Evolutionary conservation across 2,329 filamentous ascomycete genomes (phyloP).

Genomic region (Ophiosphaerella korrae): DNA sequence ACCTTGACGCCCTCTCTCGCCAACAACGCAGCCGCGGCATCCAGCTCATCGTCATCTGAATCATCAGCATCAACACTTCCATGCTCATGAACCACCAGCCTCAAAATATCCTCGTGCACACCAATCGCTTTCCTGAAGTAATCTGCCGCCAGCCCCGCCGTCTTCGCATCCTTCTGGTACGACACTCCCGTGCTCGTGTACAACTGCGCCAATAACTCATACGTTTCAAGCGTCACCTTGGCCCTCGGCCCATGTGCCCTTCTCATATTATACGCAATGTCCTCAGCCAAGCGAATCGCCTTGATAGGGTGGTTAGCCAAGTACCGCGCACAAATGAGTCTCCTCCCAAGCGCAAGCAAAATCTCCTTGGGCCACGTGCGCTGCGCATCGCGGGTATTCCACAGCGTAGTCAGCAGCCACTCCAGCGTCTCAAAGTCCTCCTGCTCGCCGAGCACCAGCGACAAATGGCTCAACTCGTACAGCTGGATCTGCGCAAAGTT

Average conservation of each 20-base stretch:
- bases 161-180: conserved; percentile 47
- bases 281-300: conserved; percentile 53
- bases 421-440: conserved; percentile 52
- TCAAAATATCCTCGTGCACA: conserved; percentile 41
- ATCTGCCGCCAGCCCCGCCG: conserved; percentile 39
- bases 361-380: conserved; percentile 44
- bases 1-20: conserved; percentile 42
- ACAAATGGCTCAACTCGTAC: conserved; percentile 50
- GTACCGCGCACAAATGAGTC: conserved; percentile 59
- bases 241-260: conserved; percentile 58
- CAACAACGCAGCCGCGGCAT: conserved; percentile 44
- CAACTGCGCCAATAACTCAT: conserved; percentile 56
- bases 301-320: conserved; percentile 52
- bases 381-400: conserved; percentile 43
- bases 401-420: conserved; percentile 46
- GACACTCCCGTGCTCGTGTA: conserved; percentile 52
- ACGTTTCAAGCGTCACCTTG: conserved; percentile 56
- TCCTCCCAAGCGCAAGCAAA: conserved; percentile 58
- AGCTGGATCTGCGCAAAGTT: conserved; percentile 51
- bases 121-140: conserved; percentile 48
- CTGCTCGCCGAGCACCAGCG: conserved; percentile 52
- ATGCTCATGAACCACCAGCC: conserved; percentile 35
- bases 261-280: conserved; percentile 62
- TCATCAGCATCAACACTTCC: conserved; percentile 24
- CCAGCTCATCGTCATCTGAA: conserved; percentile 41